Base-by-base conservation (phyloP, 345 rosid species). In the Turritis glabra region DNA sequence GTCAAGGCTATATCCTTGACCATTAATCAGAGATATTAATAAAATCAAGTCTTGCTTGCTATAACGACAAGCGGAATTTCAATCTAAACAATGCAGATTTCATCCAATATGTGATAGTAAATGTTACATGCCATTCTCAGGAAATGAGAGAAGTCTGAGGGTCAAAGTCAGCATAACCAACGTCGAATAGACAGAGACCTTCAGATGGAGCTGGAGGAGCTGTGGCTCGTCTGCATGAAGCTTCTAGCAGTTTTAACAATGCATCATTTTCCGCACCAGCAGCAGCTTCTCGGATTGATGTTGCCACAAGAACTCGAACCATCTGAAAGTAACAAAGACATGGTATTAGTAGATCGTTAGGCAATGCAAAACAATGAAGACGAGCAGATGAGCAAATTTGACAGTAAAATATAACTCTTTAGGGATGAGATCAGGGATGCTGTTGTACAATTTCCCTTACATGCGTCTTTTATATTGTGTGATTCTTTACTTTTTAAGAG, bases 141-240 rank as follows among this genome's bases (percentile, higher is more conserved):
- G 76, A 66, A 78, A 92, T 84, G 74, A 92, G 79, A 76, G 85
- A 85, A 57, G 22, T 82, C 68, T 60, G 75, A 3, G 83, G 87
- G 81, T 84, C 82, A 55, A 92, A 95, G 13, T 92, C 92, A 5
- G 85, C 7, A 72, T 92, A 95, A 43, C 99, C 96, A 37, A 94
- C 90, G 59, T 94, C 92, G 40, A 85, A 88, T 21, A 95, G 85
- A 76, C 96, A 95, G 9, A 92, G 88, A 27, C 99, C 97, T 52
- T 86, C 89, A 0, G 97, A 89, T 10, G 98, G 94, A 2, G 97
- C 97, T 8, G 98, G 98, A 8, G 97, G 97, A 50, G 99, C 97
- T 12, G 96, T 92, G 26, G 99, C 97, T 17, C 97, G 89, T 74
- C 99, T 84, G 54, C 96, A 89, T 59, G 97, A 84, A 68, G 96